A percentile compares a stretch with the other conserved stretches of the same genome.
Conservation (phyloP, 2,329 filamentous ascomycete genomes). For the Aspergillus quadrilineatus region DNA sequence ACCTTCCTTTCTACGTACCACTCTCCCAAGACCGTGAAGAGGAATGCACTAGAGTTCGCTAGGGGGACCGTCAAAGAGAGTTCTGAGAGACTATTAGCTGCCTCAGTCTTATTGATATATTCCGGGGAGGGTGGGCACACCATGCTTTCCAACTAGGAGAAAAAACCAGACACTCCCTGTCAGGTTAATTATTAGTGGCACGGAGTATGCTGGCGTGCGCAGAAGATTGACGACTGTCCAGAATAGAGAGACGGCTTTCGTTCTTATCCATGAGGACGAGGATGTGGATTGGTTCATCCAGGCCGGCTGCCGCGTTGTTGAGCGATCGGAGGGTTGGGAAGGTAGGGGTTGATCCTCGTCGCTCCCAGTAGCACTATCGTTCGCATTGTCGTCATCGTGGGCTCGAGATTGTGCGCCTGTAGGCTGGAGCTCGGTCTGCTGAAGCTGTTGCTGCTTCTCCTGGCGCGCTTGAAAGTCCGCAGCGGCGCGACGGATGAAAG, state of each 20-base stretch:
- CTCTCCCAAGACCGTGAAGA: slow-evolving; percentile 94
- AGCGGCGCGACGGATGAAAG: slow-evolving; percentile 86
- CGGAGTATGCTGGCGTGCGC: slow-evolving; percentile 75
- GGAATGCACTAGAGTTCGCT: slow-evolving; percentile 87
- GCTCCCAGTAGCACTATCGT: not conserved
- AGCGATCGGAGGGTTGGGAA: not conserved
- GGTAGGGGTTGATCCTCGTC: slow-evolving; percentile 13
- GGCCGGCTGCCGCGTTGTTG: slow-evolving; percentile 14
- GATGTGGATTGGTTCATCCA: slow-evolving; percentile 21
- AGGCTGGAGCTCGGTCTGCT: slow-evolving; percentile 10
- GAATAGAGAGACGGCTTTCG: slow-evolving; percentile 62
- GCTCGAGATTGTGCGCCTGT: not conserved
- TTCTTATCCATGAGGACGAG: slow-evolving; percentile 57
- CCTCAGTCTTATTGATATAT: not conserved
- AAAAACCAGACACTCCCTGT: slow-evolving; percentile 98
- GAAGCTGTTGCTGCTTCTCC: slow-evolving; percentile 23
- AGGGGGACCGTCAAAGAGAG: slow-evolving; percentile 91
- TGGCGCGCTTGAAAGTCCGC: slow-evolving; percentile 66
- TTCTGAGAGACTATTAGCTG: slow-evolving; percentile 53
- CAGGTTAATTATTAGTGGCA: slow-evolving; percentile 82
- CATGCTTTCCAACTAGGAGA: slow-evolving; percentile 84
- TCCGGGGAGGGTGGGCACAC: slow-evolving; percentile 52
- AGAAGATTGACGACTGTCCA: slow-evolving; percentile 78
- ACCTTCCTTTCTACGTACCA: slow-evolving; percentile 94
- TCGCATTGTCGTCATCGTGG: not conserved